Evolutionary conservation across 179 eudicot species (phyloP), one percentile per base, ranked within the genome.

Genomic region (Sideroxylon spinosum): DNA sequence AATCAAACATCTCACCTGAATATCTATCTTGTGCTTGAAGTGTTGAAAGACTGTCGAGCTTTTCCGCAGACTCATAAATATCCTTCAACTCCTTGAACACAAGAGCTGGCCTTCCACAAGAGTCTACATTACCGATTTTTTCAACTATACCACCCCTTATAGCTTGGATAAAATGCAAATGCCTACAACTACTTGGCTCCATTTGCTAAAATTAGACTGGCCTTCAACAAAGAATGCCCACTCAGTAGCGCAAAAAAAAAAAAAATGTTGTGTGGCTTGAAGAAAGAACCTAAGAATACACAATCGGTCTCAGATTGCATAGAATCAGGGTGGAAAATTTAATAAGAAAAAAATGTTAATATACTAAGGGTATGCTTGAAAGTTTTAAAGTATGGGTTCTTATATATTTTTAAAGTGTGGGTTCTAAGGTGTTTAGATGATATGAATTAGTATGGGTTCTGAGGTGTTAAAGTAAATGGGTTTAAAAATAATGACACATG

Each of bases 141-240:
- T 81, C 76, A 55, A 87, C 85, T 74, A 77, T 64, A 76, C 89
- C 89, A 57, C 80, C 85, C 80, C 78, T 86, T 13, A 90, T 86
- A 69, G 87, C 85, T 56, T 85, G 76, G 67, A 93, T 91, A 71
- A 82, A 91, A 83, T 89, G 94, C 64, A 79, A 75, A 75, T 82
- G 82, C 73, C 68, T 83, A 81, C 90, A 82, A 57, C 89, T 82
- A 80, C 95, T 84, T 64, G 86, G 87, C 76, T 86, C 85, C 99
- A 93, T 93, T 29, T 37, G 70, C 55, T 50, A 28, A 19, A 19
- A 23, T 11, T 50, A 6, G 17, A 50, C 19, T 20, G 78, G 4
- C n/a, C 25, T 16, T n/a, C 65, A 48, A 22, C 62, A 22, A 32
- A 77, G 14, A 44, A 16, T 55, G 37, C 20, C 32, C 65, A 77